Percentiles rank a stretch among this genome's conserved stretches.
These are phyloP conservation scores for Passiflora organensis DNA, from an alignment of 345 rosid species.

Conservation along the genomic window DNA sequence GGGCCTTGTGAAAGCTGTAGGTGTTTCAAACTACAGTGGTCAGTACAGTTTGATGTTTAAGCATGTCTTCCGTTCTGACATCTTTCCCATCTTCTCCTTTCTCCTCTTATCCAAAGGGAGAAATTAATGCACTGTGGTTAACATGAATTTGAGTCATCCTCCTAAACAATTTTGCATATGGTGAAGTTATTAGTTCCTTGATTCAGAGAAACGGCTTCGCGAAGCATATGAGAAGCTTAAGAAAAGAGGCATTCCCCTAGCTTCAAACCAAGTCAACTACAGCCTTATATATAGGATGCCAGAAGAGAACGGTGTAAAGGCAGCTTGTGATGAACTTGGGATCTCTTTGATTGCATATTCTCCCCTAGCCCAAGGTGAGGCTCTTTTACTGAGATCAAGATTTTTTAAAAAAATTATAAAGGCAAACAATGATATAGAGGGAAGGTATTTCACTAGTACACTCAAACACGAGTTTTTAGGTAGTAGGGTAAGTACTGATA, in stretches of 20 bases:
- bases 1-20: constrained; percentile 96
- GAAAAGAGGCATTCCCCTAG: constrained; percentile 85
- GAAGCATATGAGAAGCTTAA: constrained; percentile 72
- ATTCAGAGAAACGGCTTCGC: constrained; percentile 70
- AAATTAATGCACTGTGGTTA: background rate
- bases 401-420: no score
- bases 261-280: constrained; percentile 96
- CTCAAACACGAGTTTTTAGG: no score
- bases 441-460: no score
- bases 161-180: background rate
- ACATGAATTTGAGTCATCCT: constrained; percentile 3
- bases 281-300: constrained; percentile 86
- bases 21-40: constrained; percentile 94
- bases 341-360: constrained; percentile 86
- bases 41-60: no score
- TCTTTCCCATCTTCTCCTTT: background rate
- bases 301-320: constrained; percentile 83
- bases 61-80: no score
- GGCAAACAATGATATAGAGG: no score
- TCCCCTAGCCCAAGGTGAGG: constrained; percentile 90
- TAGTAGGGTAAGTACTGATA: no score
- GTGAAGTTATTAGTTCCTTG: constrained; percentile 8
- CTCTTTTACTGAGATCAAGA: background rate
- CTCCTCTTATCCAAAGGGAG: background rate
- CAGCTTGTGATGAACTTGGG: constrained; percentile 90